Evolutionary conservation across 495 filamentous ascomycete genomes (phyloP).

Genomic region (Trichocladium antarcticum): DNA sequence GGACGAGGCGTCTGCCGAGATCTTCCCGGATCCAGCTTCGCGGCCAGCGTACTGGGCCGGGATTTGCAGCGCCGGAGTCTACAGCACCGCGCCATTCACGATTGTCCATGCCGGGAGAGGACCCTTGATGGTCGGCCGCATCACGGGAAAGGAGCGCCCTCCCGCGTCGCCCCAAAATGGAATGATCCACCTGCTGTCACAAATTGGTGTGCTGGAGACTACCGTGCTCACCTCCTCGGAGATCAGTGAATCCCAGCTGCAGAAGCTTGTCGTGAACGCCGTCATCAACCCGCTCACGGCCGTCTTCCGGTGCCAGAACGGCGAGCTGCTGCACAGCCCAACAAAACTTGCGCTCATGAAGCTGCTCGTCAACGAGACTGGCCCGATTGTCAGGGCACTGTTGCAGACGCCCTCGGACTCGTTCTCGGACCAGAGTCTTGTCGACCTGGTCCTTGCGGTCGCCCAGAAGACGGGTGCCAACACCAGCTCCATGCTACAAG

Average conservation of each 20-base stretch:
- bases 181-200: slow-evolving; percentile 5
- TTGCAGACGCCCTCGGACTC: slow-evolving; percentile 10
- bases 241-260: slow-evolving; percentile 34
- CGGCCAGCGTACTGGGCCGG: slow-evolving; percentile 59
- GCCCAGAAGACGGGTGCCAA: slow-evolving; percentile 55
- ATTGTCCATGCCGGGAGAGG: slow-evolving; percentile 52
- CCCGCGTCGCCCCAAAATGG: background rate
- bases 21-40: slow-evolving; percentile 48
- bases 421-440: slow-evolving; percentile 19
- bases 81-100: slow-evolving; percentile 38
- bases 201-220: slow-evolving; percentile 5
- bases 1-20: slow-evolving; percentile 46
- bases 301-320: slow-evolving; percentile 61
- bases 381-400: slow-evolving; percentile 45
- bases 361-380: slow-evolving; percentile 53
- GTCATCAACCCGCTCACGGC: slow-evolving; percentile 75
- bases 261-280: slow-evolving; percentile 63
- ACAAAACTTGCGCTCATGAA: slow-evolving; percentile 40
- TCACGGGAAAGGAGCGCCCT: slow-evolving; percentile 11
- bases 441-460: slow-evolving; percentile 27
- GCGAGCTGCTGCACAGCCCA: slow-evolving; percentile 53
- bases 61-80: slow-evolving; percentile 57
- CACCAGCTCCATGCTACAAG: slow-evolving; percentile 71
- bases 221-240: slow-evolving; percentile 20
- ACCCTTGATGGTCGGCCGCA: slow-evolving; percentile 44